Evolutionary conservation across 2,329 filamentous ascomycete species (phyloP), one percentile per base, ranked within the genome.

Genomic region (Curvularia lunata): DNA sequence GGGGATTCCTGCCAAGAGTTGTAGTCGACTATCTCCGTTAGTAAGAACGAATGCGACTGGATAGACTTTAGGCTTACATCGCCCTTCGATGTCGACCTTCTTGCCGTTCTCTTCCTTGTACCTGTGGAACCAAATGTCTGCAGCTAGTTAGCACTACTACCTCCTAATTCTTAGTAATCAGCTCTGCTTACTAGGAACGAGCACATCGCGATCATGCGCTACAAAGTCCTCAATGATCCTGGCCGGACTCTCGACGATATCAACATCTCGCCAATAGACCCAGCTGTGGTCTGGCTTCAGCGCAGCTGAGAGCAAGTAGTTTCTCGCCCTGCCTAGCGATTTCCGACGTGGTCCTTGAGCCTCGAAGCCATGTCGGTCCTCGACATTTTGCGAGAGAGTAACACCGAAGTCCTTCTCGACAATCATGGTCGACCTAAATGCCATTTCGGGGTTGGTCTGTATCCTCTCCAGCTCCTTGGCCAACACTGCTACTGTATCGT

Each of bases 231-330:
- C 93, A 32, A 99, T 83, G 60, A 99, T 96, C 72, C 86, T 88
- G 63, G 85, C 84, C 1, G 94, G 92, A 75, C 90, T 96, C 73
- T 99, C 93, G 46, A 91, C 88, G 68, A 99, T 97, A 77, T 99
- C 95, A 48, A 97, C 93, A 76, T 99, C 95, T 59, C 95, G 87
- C 95, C 95, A 99, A 78, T 97, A 98, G 8, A 98, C 93, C 95
- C 95, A 99, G 8, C 92, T 94, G 75, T 99, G 95, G 61, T 98
- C 92, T 0, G 92, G 88, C 81, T 96, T 96, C 70, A 99, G 75
- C 3, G 95, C 89, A 0, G 91, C 84, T 30, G 88, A 86, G 1
- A 99, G 85, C 19, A 99, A 83, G 77, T 96, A 99, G 77, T 99
- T 99, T 68, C 95, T 87, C 27, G 95, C 95, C 66, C 85, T 88